Percentiles rank a stretch among this genome's conserved stretches.
These are phyloP conservation scores for Ophiostoma populinum DNA, from an alignment of 2,329 filamentous ascomycete genomes.

Conservation along the genomic window DNA sequence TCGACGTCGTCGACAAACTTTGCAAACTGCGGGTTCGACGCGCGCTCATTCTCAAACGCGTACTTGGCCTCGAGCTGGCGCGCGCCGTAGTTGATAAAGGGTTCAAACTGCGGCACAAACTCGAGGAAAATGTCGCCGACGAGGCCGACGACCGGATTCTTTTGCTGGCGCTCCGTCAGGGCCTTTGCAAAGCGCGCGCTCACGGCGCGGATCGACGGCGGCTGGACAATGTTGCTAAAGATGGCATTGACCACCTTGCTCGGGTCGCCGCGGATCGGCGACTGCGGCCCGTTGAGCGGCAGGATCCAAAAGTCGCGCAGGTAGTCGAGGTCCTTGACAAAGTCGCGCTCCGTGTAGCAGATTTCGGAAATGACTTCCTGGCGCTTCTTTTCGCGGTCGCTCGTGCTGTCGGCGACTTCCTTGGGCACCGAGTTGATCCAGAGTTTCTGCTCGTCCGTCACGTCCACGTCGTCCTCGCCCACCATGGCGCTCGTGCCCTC, in stretches of 20 bases:
- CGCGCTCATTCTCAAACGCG: conserved; percentile 92
- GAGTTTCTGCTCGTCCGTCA: conserved; percentile 89
- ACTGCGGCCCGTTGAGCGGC: conserved; percentile 63
- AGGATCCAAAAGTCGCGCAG: conserved; percentile 97
- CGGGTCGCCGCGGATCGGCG: conserved; percentile 74
- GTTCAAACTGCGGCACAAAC: conserved; percentile 80
- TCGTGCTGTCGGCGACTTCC: conserved; percentile 78
- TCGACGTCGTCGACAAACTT: conserved; percentile 96
- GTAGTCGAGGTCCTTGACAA: conserved; percentile 97
- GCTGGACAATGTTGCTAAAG: conserved; percentile 87
- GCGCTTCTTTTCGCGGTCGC: conserved; percentile 86
- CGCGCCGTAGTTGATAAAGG: conserved; percentile 90
- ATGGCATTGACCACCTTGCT: conserved; percentile 88
- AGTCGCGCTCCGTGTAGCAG: conserved; percentile 96
- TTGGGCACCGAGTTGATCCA: conserved; percentile 99
- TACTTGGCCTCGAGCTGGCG: conserved; percentile 95
- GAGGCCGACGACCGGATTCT: conserved; percentile 71
- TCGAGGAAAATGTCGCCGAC: conserved; percentile 91
- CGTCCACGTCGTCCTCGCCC: conserved; percentile 66
- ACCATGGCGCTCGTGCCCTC: conserved; percentile 30
- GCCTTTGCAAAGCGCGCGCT: conserved; percentile 77
- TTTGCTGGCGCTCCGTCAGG: conserved; percentile 81
- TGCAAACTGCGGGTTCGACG: conserved; percentile 65
- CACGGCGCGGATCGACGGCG: conserved; percentile 64
- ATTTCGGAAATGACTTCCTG: conserved; percentile 97